Conservation (phyloP, 2,329 filamentous ascomycete species). For the Microsporum audouinii region DNA sequence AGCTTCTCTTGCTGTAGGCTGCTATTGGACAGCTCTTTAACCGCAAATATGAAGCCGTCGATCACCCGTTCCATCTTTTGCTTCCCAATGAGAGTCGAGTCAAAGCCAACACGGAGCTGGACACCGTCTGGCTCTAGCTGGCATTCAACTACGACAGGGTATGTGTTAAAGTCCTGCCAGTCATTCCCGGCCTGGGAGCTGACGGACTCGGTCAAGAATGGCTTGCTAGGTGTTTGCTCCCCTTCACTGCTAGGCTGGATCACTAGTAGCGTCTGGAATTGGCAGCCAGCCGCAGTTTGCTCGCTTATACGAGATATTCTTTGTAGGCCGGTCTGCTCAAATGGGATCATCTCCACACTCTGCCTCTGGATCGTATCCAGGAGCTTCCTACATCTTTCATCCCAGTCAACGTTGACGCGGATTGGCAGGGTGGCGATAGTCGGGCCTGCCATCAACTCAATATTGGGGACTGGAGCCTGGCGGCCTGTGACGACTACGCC, state of each 20-base stretch:
- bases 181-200: not conserved
- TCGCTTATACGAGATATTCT: slow-evolving; percentile 44
- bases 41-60: not conserved
- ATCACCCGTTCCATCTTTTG: not conserved
- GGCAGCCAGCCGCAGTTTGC: slow-evolving; percentile 29
- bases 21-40: not conserved
- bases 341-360: slow-evolving; percentile 45
- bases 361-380: slow-evolving; percentile 44
- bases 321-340: slow-evolving; percentile 39
- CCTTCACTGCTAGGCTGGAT: slow-evolving; percentile 17
- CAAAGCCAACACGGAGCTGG: not conserved
- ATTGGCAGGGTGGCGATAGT: slow-evolving; percentile 32
- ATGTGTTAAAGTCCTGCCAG: not conserved
- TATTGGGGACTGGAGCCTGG: slow-evolving; percentile 25
- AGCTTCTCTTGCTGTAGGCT: not conserved
- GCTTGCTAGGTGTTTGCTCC: not conserved
- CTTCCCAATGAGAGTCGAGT: slow-evolving; percentile 2
- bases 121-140: not conserved
- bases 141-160: not conserved
- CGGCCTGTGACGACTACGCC: slow-evolving; percentile 32
- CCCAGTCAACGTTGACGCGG: slow-evolving; percentile 21
- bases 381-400: not conserved
- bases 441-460: slow-evolving; percentile 30
- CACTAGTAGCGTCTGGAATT: slow-evolving; percentile 32
- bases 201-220: not conserved